Evolutionary conservation across 2,329 filamentous ascomycete species (phyloP).

Genomic region (Septoria petroselini): DNA sequence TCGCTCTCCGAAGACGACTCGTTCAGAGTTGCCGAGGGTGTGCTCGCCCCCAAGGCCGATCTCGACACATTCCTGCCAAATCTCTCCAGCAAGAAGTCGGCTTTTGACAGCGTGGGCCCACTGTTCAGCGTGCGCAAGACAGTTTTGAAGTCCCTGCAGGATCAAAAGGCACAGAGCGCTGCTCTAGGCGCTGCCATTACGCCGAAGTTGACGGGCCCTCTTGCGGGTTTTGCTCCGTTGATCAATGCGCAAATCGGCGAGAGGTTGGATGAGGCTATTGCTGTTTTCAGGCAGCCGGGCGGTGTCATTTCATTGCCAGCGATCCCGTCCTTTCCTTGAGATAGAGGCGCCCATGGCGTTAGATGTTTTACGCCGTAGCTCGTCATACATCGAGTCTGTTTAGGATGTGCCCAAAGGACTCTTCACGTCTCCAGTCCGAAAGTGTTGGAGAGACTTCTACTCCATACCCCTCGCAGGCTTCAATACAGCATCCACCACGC

Average conservation of each 20-base stretch:
- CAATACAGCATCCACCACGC: slow-evolving; percentile 35
- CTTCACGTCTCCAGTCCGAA: no score
- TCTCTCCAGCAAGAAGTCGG: slow-evolving; percentile 19
- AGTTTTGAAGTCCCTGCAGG: slow-evolving; percentile 14
- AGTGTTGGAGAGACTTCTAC: no score
- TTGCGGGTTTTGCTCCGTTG: slow-evolving; percentile 13
- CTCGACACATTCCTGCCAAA: slow-evolving; percentile 20
- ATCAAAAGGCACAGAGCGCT: slow-evolving; percentile 13
- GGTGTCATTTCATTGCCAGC: slow-evolving; percentile 16
- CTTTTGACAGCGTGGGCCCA: slow-evolving; percentile 17
- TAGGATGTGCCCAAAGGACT: no score
- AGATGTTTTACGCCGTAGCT: no score
- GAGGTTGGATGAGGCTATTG: slow-evolving; percentile 18
- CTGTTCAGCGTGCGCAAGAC: slow-evolving; percentile 14
- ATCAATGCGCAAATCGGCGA: slow-evolving; percentile 19
- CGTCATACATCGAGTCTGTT: no score
- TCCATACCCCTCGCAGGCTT: neutral
- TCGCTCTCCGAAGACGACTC: slow-evolving; percentile 11
- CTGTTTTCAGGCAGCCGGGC: slow-evolving; percentile 13
- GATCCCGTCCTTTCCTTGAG: slow-evolving; percentile 9
- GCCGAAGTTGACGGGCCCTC: slow-evolving; percentile 16
- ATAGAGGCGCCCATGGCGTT: no score
- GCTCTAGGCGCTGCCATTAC: slow-evolving; percentile 16
- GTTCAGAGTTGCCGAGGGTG: slow-evolving; percentile 18
- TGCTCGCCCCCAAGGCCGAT: slow-evolving; percentile 17